Evolutionary conservation across 1,139 yeast genomes (phyloP), one percentile per base, ranked within the genome.

Genomic region (Blastobotrys buckinghamii): DNA sequence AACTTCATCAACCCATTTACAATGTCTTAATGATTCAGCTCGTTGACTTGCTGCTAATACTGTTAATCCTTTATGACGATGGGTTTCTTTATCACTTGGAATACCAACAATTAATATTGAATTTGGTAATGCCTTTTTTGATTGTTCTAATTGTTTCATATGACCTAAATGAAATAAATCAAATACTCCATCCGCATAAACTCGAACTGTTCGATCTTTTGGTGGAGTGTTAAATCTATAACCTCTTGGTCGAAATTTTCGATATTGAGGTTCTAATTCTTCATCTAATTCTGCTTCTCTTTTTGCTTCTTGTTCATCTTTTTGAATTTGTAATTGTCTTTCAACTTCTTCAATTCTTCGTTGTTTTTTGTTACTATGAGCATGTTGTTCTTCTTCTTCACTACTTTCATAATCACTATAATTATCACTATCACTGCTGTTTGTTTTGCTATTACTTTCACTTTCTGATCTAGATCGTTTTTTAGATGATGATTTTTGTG

Each of bases 1-100:
- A 20, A 92, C 97, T 65, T 92, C 97, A 65, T 92, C 97, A 22
- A 92, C 98, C 98, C 98, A 92, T 61, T 75, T 80, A 67, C 98
- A 92, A 68, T 92, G 98, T 53, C 76, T 75, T 54, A 92, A 73
- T 6, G 96, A 85, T 56, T 92, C 98, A 59, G 84, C 81, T 54
- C 98, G 78, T 66, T 92, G 97, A 55, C 78, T 72, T 64, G 89
- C 98, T 2, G 86, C 77, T 51, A 92, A 73, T 7, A 92, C 98
- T 0, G 98, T 92, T 56, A 92, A 72, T 1, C 98, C 98, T 66
- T 92, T 92, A 54, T 92, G 76, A 59, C 82, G 84, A 69, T 92
- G 98, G 1, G 97, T 92, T 60, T 87, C 90, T 44, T 77, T 73
- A 65, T 92, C 98, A 42, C 86, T 81, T 10, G 97, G 97, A 29